These are phyloP conservation scores for Naganishia onofrii DNA, from an alignment of 768 basidiomycete genomes.

Conservation along the genomic window DNA sequence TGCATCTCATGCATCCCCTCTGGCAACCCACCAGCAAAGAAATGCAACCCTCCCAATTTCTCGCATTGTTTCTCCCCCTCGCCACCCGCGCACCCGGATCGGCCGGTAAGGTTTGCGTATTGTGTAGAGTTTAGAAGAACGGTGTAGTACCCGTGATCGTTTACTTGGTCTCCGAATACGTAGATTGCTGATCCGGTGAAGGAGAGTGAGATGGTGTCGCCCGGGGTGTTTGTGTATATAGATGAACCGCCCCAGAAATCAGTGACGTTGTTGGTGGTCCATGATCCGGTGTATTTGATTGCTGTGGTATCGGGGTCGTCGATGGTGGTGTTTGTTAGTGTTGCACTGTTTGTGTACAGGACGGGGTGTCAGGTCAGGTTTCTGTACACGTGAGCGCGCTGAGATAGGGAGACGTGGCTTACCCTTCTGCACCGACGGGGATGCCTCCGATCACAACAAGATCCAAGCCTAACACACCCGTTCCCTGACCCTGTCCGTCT, in stretches of 20 bases:
- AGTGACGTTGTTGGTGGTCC: slow-evolving; percentile 42
- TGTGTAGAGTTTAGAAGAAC: slow-evolving; percentile 42
- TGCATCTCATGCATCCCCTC: slow-evolving; percentile 40
- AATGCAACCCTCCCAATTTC: slow-evolving; percentile 47
- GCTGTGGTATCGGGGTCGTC: slow-evolving; percentile 37
- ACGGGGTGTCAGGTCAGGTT: background rate
- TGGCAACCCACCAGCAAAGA: slow-evolving; percentile 35
- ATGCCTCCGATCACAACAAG: slow-evolving; percentile 36
- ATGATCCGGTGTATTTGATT: slow-evolving; percentile 42
- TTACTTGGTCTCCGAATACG: slow-evolving; percentile 51
- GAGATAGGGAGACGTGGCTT: slow-evolving; percentile 22
- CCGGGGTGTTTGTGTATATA: slow-evolving; percentile 43
- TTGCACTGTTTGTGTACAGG: slow-evolving; percentile 31
- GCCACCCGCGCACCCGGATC: slow-evolving; percentile 43
- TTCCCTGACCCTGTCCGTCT: background rate
- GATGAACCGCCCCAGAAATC: slow-evolving; percentile 45
- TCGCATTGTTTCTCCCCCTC: slow-evolving; percentile 45
- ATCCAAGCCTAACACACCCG: slow-evolving; percentile 41
- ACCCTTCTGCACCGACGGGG: slow-evolving; percentile 42
- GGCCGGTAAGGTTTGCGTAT: slow-evolving; percentile 35
- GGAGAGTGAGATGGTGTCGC: slow-evolving; percentile 37
- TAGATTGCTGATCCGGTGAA: slow-evolving; percentile 48
- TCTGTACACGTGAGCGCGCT: background rate
- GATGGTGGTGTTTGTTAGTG: slow-evolving; percentile 43
- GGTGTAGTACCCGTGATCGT: slow-evolving; percentile 50